Conservation (phyloP, 257 asterid species). For the Solanum appendiculatum region DNA sequence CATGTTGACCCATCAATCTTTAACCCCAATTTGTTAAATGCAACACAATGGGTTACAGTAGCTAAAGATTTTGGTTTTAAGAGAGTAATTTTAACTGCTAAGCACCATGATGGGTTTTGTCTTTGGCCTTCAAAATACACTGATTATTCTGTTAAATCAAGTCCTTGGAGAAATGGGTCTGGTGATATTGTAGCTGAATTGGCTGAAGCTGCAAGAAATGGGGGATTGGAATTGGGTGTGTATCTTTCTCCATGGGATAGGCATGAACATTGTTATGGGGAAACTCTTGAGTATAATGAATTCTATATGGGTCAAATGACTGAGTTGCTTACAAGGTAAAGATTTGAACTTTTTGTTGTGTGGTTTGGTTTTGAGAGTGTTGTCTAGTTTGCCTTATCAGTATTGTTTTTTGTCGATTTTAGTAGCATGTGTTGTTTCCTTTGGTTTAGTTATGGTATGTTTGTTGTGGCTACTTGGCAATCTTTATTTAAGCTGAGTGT, state of each 20-base stretch:
- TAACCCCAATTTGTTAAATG: slow-evolving; percentile 58
- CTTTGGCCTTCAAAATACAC: slow-evolving; percentile 88
- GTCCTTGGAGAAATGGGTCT: slow-evolving; percentile 76
- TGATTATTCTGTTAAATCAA: slow-evolving; percentile 76
- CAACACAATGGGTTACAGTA: slow-evolving; percentile 78
- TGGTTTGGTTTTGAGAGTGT: background rate
- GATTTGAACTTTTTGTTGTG: background rate
- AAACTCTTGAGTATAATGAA: slow-evolving; percentile 74
- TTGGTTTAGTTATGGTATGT: background rate
- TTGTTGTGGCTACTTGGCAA: background rate
- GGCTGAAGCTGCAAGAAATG: slow-evolving; percentile 54
- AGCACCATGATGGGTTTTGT: slow-evolving; percentile 97
- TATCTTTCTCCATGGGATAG: slow-evolving; percentile 99
- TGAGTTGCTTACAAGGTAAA: slow-evolving; percentile 80
- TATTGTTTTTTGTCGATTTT: too few relatives aligned
- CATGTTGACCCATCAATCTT: slow-evolving; percentile 61
- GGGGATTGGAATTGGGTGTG: slow-evolving; percentile 68
- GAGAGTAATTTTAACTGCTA: slow-evolving; percentile 58
- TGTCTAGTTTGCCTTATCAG: background rate
- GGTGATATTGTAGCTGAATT: slow-evolving; percentile 74
- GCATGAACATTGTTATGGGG: slow-evolving; percentile 71
- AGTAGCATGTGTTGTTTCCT: background rate
- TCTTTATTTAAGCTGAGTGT: background rate
- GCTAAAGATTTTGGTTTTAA: slow-evolving; percentile 72
- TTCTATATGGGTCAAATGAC: slow-evolving; percentile 89